Evolutionary conservation across 2,329 filamentous ascomycete species (phyloP).

Genomic region (Ilyonectria destructans): DNA sequence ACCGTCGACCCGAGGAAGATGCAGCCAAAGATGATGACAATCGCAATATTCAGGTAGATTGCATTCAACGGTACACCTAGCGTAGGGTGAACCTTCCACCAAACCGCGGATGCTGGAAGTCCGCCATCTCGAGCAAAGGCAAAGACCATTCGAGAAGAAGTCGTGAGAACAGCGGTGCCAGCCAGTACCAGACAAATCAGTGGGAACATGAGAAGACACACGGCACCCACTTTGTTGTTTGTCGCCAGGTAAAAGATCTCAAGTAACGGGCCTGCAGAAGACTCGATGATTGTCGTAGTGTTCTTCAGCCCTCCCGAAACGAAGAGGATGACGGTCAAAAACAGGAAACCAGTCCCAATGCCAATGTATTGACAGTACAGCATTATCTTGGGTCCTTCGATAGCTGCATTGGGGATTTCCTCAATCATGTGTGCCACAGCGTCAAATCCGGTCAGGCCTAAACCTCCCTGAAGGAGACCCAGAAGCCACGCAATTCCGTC

Average conservation of each 20-base stretch:
- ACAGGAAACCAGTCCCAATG: constrained; percentile 74
- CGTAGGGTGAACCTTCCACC: constrained; percentile 73
- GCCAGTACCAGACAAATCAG: constrained; percentile 77
- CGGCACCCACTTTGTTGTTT: constrained; percentile 71
- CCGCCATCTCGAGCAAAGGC: constrained; percentile 78
- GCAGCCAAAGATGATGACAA: constrained; percentile 78
- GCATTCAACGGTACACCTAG: constrained; percentile 79
- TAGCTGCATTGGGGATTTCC: constrained; percentile 52
- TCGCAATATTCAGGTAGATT: constrained; percentile 71
- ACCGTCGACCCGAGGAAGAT: constrained; percentile 77
- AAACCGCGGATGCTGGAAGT: constrained; percentile 73
- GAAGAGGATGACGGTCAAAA: constrained; percentile 76
- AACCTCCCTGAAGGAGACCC: constrained; percentile 53
- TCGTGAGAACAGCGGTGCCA: constrained; percentile 76
- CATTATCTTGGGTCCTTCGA: constrained; percentile 55
- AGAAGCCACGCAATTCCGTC: constrained; percentile 55
- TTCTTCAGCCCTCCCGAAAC: constrained; percentile 71
- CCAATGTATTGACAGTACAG: constrained; percentile 75
- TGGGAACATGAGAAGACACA: constrained; percentile 78
- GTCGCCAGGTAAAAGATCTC: constrained; percentile 78
- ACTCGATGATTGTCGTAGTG: constrained; percentile 63
- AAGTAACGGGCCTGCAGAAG: constrained; percentile 71
- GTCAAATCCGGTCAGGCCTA: constrained; percentile 55
- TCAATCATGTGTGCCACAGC: constrained; percentile 57
- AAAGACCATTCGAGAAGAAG: constrained; percentile 77